Percentiles rank a stretch among this genome's conserved stretches.
Conservation (phyloP, 345 rosid genomes). For the Anacardium occidentale region DNA sequence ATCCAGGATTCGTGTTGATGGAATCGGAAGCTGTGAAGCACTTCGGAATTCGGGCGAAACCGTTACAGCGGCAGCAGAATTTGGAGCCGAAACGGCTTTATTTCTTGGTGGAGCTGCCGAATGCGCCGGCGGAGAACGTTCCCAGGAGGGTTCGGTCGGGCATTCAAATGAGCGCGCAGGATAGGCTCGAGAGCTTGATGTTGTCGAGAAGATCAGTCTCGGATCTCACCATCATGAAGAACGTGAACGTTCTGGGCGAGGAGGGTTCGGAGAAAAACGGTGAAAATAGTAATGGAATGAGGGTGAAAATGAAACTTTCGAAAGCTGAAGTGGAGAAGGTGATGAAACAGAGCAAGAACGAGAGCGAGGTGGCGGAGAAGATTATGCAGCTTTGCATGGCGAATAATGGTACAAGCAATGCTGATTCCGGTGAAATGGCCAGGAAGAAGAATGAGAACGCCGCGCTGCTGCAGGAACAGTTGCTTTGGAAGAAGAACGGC, state of each 20-base stretch:
- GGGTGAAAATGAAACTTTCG: slow-evolving; percentile 65
- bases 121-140: slow-evolving; percentile 31
- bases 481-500: slow-evolving; percentile 37
- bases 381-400: slow-evolving; percentile 56
- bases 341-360: slow-evolving; percentile 56
- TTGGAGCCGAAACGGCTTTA: slow-evolving; percentile 77
- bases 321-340: slow-evolving; percentile 69
- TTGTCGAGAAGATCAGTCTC: slow-evolving; percentile 75
- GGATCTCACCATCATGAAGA: slow-evolving; percentile 59
- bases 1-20: slow-evolving; percentile 67
- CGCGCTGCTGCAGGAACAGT: slow-evolving; percentile 21
- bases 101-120: slow-evolving; percentile 75
- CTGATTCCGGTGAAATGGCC: not conserved
- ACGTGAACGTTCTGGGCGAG: slow-evolving; percentile 1
- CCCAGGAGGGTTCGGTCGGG: slow-evolving; percentile 83
- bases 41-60: slow-evolving; percentile 70
- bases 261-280: too few species aligned
- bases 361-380: slow-evolving; percentile 63
- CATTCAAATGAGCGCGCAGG: slow-evolving; percentile 78
- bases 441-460: not conserved
- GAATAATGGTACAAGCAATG: slow-evolving; percentile 7
- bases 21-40: slow-evolving; percentile 85
- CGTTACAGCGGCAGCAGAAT: slow-evolving; percentile 49
- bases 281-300: slow-evolving; percentile 34
- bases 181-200: slow-evolving; percentile 79